A percentile compares a stretch with the other conserved stretches of the same genome.
These are phyloP conservation scores for Yamagishiella unicocca DNA, from an alignment of 139 green algal genomes.

Conservation along the genomic window DNA sequence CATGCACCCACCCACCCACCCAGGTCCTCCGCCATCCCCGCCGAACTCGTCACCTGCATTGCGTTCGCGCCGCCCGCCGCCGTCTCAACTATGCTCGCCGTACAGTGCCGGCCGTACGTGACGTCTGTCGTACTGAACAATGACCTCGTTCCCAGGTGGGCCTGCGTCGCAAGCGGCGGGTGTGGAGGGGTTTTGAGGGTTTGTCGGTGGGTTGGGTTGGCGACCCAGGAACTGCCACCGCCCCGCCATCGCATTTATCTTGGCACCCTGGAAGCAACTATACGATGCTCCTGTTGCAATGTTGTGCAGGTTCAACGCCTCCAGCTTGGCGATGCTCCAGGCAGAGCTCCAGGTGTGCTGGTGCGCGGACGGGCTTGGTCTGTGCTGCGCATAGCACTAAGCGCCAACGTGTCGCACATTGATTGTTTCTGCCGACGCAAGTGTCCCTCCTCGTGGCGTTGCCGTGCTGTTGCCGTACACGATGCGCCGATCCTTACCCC, in stretches of 20 bases:
- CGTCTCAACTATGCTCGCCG: constrained; percentile 31
- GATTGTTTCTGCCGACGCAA: too few species aligned
- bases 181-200: not conserved
- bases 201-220: not conserved
- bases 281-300: not conserved
- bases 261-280: too few species aligned
- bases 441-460: too few species aligned
- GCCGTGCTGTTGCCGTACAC: too few species aligned
- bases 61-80: constrained; percentile 40
- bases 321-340: constrained; percentile 15
- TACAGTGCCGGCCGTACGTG: constrained; percentile 48
- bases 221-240: too few species aligned
- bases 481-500: too few species aligned
- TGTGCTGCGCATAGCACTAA: too few species aligned
- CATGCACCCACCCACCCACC: not conserved
- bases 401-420: too few species aligned
- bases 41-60: constrained; percentile 28
- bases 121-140: constrained; percentile 50
- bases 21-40: constrained; percentile 31
- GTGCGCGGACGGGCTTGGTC: too few species aligned
- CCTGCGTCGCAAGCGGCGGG: not conserved
- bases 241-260: too few species aligned
- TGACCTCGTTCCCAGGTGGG: constrained; percentile 56
- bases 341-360: constrained; percentile 38
- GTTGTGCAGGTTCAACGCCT: constrained; percentile 31